phyloP scores from a whole-genome alignment of 2,329 filamentous ascomycete species.

The Aspergillus persii region DNA sequence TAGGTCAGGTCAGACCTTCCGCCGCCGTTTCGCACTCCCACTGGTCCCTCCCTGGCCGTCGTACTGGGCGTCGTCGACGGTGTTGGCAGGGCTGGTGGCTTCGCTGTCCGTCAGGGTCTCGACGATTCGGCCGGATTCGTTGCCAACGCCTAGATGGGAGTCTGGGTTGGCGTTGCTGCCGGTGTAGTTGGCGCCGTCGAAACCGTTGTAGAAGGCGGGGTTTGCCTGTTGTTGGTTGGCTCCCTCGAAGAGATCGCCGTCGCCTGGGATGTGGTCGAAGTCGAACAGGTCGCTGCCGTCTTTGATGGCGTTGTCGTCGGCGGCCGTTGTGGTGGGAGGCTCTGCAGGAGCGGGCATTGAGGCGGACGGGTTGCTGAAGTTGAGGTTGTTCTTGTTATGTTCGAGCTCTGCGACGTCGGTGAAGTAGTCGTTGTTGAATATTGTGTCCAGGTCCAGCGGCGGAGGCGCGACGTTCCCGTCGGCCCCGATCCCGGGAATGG shows the following conservation, averaged over 20 bases:
- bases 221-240: constrained; percentile 22
- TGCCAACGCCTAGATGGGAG: constrained; percentile 10
- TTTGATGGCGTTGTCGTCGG: constrained; percentile 22
- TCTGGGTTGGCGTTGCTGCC: constrained; percentile 10
- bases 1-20: constrained; percentile 25
- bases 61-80: constrained; percentile 30
- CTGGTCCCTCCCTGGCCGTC: constrained; percentile 21
- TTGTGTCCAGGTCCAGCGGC: constrained; percentile 56
- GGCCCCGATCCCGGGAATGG: constrained; percentile 65
- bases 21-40: constrained; percentile 32
- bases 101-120: constrained; percentile 48
- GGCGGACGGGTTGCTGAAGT: constrained; percentile 21
- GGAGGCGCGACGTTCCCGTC: constrained; percentile 43
- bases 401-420: constrained; percentile 40
- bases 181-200: constrained; percentile 28
- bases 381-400: constrained; percentile 26
- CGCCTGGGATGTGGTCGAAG: constrained; percentile 38
- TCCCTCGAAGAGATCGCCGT: constrained; percentile 33
- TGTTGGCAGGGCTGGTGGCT: constrained; percentile 40
- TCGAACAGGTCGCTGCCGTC: constrained; percentile 44
- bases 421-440: constrained; percentile 59
- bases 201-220: constrained; percentile 34
- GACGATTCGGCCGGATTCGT: constrained; percentile 35
- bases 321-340: constrained; percentile 15
- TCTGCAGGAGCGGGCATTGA: constrained; percentile 17